Percentiles rank a stretch among this genome's conserved stretches.
These are phyloP conservation scores for Dipteronia sinensis DNA, from an alignment of 345 rosid species.

Conservation along the genomic window DNA sequence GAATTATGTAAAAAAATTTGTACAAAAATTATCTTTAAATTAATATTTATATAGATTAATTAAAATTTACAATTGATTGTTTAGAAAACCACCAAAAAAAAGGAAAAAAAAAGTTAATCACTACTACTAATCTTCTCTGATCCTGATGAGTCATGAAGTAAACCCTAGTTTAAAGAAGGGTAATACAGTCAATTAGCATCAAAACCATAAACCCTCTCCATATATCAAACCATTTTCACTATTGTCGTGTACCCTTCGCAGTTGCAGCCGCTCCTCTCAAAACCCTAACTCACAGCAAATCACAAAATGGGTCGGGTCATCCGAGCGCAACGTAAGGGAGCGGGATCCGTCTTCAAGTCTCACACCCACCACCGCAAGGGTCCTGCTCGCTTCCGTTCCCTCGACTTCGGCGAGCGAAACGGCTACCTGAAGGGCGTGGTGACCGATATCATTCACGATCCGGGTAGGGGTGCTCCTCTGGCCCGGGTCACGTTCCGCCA, in stretches of 20 bases:
- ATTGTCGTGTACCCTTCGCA: neutral
- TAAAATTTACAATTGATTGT: no score
- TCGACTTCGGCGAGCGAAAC: conserved; percentile 73
- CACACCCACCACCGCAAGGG: conserved; percentile 85
- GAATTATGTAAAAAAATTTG: no score
- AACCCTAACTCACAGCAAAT: neutral
- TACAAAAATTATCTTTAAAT: no score
- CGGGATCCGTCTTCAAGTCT: conserved; percentile 75
- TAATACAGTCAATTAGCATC: neutral
- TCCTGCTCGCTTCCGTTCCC: conserved; percentile 66
- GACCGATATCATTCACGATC: conserved; percentile 70
- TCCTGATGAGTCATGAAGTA: no score
- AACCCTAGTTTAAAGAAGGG: neutral
- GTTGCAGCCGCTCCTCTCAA: neutral
- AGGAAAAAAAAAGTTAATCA: neutral
- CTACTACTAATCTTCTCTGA: no score
- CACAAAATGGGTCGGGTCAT: conserved; percentile 66
- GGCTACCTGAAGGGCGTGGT: conserved; percentile 68
- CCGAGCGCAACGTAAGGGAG: conserved; percentile 76
- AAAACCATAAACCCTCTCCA: neutral
- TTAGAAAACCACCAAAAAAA: no score
- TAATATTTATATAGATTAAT: no score
- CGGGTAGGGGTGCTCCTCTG: conserved; percentile 71
- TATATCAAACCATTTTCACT: no score
- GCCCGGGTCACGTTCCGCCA: conserved; percentile 70